phyloP scores from a whole-genome alignment of 2,329 filamentous ascomycete genomes.

The Aspergillus ustus region DNA sequence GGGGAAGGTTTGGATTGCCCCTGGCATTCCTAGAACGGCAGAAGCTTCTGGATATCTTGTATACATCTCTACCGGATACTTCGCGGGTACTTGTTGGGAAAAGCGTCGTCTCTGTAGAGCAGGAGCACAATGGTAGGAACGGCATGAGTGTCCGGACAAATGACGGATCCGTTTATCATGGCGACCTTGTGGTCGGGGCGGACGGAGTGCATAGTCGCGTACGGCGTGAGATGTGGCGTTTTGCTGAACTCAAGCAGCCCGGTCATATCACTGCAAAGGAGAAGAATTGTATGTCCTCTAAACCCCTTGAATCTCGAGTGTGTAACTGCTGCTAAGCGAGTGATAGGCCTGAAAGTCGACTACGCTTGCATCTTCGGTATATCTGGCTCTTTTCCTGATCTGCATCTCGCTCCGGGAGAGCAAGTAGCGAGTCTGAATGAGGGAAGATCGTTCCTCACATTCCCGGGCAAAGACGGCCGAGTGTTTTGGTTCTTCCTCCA shows the following conservation, averaged over 20 bases:
- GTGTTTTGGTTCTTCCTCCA: constrained; percentile 31
- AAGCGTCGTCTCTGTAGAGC: constrained; percentile 33
- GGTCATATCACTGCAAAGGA: neutral
- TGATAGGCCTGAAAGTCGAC: constrained; percentile 23
- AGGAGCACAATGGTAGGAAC: constrained; percentile 10
- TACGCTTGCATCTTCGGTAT: constrained; percentile 37
- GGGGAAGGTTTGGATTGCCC: constrained; percentile 19
- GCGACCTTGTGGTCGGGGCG: constrained; percentile 47
- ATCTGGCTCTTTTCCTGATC: constrained; percentile 18
- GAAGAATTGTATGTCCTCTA: neutral
- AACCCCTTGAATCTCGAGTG: neutral
- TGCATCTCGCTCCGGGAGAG: constrained; percentile 20
- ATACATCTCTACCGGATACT: constrained; percentile 32
- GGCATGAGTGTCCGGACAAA: constrained; percentile 35
- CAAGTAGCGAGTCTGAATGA: constrained; percentile 19
- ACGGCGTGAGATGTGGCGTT: constrained; percentile 37
- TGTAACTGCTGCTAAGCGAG: neutral
- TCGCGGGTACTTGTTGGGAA: constrained; percentile 33
- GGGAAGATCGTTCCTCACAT: constrained; percentile 20
- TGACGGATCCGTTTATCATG: constrained; percentile 40
- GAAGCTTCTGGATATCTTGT: constrained; percentile 27
- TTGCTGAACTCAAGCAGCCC: constrained; percentile 4
- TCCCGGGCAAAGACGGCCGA: constrained; percentile 25
- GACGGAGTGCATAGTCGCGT: constrained; percentile 50
- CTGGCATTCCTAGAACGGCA: constrained; percentile 20